Conservation (phyloP, 257 asterid species). For the Osmanthus fragrans region DNA sequence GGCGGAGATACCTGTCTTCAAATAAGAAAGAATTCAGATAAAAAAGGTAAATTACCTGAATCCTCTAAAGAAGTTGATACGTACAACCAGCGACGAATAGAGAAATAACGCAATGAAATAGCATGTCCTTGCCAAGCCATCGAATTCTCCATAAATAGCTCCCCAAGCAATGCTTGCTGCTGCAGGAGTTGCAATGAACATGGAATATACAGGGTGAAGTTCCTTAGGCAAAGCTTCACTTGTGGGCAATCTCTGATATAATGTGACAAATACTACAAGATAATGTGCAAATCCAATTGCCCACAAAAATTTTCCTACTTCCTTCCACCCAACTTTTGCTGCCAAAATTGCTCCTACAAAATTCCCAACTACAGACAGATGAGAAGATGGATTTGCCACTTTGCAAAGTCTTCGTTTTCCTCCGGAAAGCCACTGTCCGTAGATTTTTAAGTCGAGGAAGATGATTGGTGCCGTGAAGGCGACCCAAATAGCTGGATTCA, state of each 20-base stretch:
- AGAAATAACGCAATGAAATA: conserved; percentile 87
- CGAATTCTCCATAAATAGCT: conserved; percentile 78
- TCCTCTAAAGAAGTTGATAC: conserved; percentile 89
- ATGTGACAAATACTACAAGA: conserved; percentile 82
- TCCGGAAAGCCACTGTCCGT: conserved; percentile 96
- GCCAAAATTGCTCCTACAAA: conserved; percentile 92
- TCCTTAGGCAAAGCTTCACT: conserved; percentile 90
- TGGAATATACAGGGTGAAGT: conserved; percentile 86
- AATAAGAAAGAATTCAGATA: neutral
- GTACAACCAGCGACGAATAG: conserved; percentile 66
- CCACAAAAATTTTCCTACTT: conserved; percentile 86
- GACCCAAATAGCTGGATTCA: conserved; percentile 74
- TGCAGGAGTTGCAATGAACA: conserved; percentile 95
- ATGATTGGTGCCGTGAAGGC: conserved; percentile 62
- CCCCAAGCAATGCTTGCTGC: conserved; percentile 97
- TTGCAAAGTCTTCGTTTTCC: conserved; percentile 73
- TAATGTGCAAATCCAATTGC: conserved; percentile 91
- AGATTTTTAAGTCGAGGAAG: conserved; percentile 77
- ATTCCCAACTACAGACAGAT: conserved; percentile 83
- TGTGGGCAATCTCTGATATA: conserved; percentile 86
- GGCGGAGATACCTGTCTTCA: neutral
- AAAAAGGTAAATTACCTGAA: conserved; percentile 50
- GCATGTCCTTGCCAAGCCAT: conserved; percentile 79
- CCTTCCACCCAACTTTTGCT: conserved; percentile 79
- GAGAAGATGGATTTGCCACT: conserved; percentile 93